Evolutionary conservation across 2,329 filamentous ascomycete genomes (phyloP).

Genomic region (Penicillium griseofulvum): DNA sequence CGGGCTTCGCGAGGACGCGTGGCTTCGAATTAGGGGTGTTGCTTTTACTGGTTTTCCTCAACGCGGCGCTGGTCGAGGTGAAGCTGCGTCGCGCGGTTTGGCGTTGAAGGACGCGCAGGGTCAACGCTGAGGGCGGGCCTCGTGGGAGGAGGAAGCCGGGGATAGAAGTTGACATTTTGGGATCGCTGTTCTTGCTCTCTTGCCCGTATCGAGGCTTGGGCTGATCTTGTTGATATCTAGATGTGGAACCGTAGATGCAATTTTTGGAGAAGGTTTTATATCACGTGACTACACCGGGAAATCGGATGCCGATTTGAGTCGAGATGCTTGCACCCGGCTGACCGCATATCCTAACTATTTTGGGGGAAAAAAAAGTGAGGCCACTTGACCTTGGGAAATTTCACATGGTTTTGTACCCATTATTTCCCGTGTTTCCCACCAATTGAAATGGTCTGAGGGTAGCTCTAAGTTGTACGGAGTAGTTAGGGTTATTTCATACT

Average conservation of each 20-base stretch:
- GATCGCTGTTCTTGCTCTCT: background rate
- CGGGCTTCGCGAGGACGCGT: slow-evolving; percentile 77
- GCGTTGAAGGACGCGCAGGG: slow-evolving; percentile 28
- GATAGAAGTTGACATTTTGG: slow-evolving; percentile 42
- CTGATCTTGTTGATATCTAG: slow-evolving; percentile 7
- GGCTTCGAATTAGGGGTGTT: slow-evolving; percentile 49
- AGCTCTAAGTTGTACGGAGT: background rate
- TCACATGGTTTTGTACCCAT: background rate
- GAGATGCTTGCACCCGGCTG: background rate
- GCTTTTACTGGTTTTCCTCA: slow-evolving; percentile 11
- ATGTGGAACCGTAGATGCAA: slow-evolving; percentile 6
- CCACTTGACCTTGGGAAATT: background rate
- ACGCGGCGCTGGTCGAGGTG: slow-evolving; percentile 18
- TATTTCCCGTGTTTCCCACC: background rate
- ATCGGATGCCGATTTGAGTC: slow-evolving; percentile 2
- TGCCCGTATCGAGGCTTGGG: slow-evolving; percentile 1
- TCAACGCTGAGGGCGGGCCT: slow-evolving; percentile 39
- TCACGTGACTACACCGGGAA: slow-evolving; percentile 1
- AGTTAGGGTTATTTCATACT: background rate
- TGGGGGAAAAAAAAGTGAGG: background rate
- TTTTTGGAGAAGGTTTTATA: slow-evolving; percentile 9
- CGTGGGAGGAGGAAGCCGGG: slow-evolving; percentile 68
- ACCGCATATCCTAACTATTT: background rate
- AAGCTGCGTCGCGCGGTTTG: slow-evolving; percentile 25
- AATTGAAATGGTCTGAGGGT: background rate